Evolutionary conservation across 2,329 filamentous ascomycete species (phyloP), one percentile per base, ranked within the genome.

Genomic region (Emericellopsis atlantica): DNA sequence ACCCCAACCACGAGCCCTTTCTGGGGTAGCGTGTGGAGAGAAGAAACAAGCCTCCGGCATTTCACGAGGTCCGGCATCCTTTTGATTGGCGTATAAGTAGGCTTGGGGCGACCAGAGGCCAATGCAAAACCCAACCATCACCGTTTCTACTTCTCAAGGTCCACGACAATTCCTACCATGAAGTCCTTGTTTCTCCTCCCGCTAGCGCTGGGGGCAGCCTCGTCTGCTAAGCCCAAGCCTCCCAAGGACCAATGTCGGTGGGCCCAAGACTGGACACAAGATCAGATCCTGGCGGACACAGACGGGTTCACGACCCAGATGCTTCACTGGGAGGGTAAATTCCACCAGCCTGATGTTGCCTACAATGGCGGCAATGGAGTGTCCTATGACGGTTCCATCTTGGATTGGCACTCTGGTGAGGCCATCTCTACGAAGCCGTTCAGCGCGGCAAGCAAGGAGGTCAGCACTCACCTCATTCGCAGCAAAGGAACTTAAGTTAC

Each of bases 281-380:
- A 53, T 1, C 44, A 57, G 7, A 49, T 58, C 6, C 45, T 64
- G 5, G 40, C 48, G 11, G 44, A 53, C 6, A 47, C 59, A 0
- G 47, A 54, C 9, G 48, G 51, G 2, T 64, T 65, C 23, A 50
- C 56, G 22, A 55, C 52, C 46, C 55, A 64, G 38, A 44, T 65
- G 14, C 44, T 66, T 12, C 64, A 59, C 45, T 66, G 62, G 62
- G 64, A 67, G 44, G 63, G 60, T n/a, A 55, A 61, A 21, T 66
- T 66, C 29, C 62, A 66, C 40, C 58, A 61, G 38, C 57, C 65
- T 39, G 54, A 60, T 18, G 52, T 66, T 4, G 52, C 56, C 9
- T 66, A 64, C 46, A 66, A 66, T 42, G 44, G 50, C 3, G 49
- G 48, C 14, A 67, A 66, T 43, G 64, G 62, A 39, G 63, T 65